These are phyloP conservation scores for Boletus rubropictus DNA, from an alignment of 768 basidiomycete species.

Conservation along the genomic window DNA sequence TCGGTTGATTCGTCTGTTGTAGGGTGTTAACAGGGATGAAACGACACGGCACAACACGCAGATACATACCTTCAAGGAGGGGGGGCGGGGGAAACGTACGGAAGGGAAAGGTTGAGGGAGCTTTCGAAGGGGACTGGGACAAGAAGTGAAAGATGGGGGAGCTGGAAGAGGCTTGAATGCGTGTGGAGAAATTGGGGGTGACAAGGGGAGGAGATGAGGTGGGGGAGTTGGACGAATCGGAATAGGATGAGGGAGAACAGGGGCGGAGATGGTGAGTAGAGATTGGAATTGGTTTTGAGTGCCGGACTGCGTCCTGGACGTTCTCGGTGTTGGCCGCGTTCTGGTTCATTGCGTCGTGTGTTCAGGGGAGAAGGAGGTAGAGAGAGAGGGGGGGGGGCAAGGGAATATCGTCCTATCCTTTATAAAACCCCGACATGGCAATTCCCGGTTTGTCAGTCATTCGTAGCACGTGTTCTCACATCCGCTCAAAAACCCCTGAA, in stretches of 20 bases:
- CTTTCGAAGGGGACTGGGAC: conserved; percentile 51
- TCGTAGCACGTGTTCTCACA: conserved; percentile 17
- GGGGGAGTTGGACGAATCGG: conserved; percentile 49
- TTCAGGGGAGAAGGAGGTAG: conserved; percentile 1
- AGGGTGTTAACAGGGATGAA: not conserved
- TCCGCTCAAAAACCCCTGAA: conserved; percentile 11
- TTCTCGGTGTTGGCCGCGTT: not conserved
- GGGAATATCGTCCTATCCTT: no score
- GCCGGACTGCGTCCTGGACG: conserved; percentile 35
- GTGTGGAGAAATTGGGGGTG: conserved; percentile 43
- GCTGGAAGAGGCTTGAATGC: conserved; percentile 47
- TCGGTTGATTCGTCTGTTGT: conserved; percentile 36
- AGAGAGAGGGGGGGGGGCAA: not conserved
- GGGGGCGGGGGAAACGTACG: conserved; percentile 45
- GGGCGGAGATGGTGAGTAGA: conserved; percentile 38
- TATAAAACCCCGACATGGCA: conserved; percentile 29
- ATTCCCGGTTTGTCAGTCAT: conserved; percentile 16
- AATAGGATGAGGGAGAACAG: conserved; percentile 62
- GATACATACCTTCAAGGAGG: conserved; percentile 54
- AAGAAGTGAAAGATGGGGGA: conserved; percentile 74
- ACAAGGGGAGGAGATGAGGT: conserved; percentile 49
- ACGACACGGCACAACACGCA: not conserved
- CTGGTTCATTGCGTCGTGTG: conserved; percentile 14
- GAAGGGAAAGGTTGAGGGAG: conserved; percentile 55
- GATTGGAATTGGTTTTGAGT: conserved; percentile 65